Percentiles rank a stretch among this genome's conserved stretches.
phyloP scores from a whole-genome alignment of 73 alveolate genomes.

The Paramecium pentaurelia region DNA sequence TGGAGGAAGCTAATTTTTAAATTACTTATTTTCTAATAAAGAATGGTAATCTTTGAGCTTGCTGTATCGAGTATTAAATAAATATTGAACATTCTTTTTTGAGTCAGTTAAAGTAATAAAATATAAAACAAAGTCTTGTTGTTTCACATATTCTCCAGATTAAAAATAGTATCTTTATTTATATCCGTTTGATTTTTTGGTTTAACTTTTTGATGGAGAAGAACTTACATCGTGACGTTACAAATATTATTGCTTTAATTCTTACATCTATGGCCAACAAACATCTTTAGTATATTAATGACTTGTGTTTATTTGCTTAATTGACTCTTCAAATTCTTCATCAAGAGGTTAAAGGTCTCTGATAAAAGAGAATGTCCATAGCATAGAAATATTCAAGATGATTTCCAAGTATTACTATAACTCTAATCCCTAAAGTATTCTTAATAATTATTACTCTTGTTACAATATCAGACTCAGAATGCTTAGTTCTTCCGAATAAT shows the following conservation, averaged over 20 bases:
- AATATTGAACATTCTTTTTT: not conserved
- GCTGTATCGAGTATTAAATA: not conserved
- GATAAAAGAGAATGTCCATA: not conserved
- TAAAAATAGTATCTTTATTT: not conserved
- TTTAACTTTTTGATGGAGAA: not conserved
- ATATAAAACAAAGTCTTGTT: not conserved
- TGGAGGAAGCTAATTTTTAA: not conserved
- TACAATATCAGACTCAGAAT: not conserved
- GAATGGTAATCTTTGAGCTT: not conserved
- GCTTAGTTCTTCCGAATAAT: constrained; percentile 1
- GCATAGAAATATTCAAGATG: not conserved
- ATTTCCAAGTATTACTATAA: not conserved
- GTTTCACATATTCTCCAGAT: not conserved
- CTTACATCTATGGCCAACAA: constrained; percentile 4
- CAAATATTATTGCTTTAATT: not conserved
- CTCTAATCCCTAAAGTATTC: not conserved
- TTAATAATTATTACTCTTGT: not conserved
- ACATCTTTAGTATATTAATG: not conserved
- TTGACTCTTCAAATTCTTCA: not conserved
- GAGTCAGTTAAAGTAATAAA: not conserved
- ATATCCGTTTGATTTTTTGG: not conserved
- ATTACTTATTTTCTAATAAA: not conserved
- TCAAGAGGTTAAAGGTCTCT: not conserved
- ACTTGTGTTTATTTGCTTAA: not conserved
- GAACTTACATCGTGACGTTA: not conserved